Percentiles rank a stretch among this genome's conserved stretches.
Conservation (phyloP, 2,329 filamentous ascomycete species). For the Tolypocladium tropicale region DNA sequence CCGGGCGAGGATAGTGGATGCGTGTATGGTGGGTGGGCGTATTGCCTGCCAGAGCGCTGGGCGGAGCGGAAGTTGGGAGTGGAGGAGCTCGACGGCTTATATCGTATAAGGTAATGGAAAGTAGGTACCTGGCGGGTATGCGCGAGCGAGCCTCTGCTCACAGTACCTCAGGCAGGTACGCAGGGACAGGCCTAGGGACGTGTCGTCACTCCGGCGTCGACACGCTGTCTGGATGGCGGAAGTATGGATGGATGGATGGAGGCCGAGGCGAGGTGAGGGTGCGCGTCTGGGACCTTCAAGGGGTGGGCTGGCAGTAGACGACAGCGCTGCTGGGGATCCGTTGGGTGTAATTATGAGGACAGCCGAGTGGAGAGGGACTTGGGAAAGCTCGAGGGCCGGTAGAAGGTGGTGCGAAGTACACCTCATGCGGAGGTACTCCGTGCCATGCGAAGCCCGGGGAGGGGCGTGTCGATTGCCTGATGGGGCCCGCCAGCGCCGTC, state of each 20-base stretch:
- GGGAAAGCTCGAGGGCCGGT: not conserved
- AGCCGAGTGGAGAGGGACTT: not conserved
- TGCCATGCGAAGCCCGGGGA: not conserved
- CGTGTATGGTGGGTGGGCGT: not conserved
- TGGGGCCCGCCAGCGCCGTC: not conserved
- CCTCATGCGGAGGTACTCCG: not conserved
- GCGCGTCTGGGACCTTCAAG: not conserved
- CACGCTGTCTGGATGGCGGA: too few relatives aligned
- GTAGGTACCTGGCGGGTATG: not conserved
- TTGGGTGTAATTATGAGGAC: slow-evolving; percentile 1
- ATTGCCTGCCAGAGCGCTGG: not conserved
- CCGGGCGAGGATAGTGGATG: not conserved
- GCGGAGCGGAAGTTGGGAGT: not conserved
- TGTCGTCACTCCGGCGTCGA: not conserved
- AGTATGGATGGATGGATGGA: not conserved
- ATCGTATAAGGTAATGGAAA: not conserved
- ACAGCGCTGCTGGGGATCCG: not conserved
- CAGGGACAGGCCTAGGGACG: not conserved
- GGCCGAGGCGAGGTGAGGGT: not conserved
- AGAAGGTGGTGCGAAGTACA: not conserved
- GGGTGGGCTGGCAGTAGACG: not conserved
- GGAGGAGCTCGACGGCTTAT: not conserved
- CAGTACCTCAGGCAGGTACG: too few relatives aligned
- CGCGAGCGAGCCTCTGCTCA: not conserved
- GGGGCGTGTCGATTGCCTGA: not conserved